phyloP scores from a whole-genome alignment of 345 rosid species.

The Ceriops zippeliana region DNA sequence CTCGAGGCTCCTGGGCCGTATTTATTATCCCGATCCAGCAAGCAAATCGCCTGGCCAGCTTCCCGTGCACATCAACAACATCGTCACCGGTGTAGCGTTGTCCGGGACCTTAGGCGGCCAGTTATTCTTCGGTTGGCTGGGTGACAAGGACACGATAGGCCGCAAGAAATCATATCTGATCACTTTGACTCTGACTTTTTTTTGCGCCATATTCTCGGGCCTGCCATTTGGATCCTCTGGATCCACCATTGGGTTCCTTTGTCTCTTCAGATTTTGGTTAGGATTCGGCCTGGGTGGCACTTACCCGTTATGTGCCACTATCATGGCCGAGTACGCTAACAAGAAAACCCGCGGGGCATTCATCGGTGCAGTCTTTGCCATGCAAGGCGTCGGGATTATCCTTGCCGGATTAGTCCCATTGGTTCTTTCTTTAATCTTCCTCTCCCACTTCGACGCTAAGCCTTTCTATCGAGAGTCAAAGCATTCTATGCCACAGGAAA shows the following conservation, averaged over 20 bases:
- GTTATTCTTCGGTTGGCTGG: conserved; percentile 58
- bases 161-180: conserved; percentile 54
- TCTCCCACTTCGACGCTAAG: neutral
- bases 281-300: conserved; percentile 82
- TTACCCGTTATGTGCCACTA: conserved; percentile 73
- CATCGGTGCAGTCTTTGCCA: conserved; percentile 57
- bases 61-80: conserved; percentile 35
- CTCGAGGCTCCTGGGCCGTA: conserved; percentile 58
- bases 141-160: conserved; percentile 73
- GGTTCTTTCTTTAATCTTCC: conserved; percentile 36
- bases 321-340: conserved; percentile 67
- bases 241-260: conserved; percentile 47
- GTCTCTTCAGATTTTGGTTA: conserved; percentile 71
- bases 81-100: conserved; percentile 54
- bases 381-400: conserved; percentile 63
- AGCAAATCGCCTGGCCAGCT: conserved; percentile 33
- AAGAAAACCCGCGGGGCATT: conserved; percentile 54
- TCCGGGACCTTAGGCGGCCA: conserved; percentile 55
- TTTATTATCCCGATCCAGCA: conserved; percentile 49
- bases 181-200: conserved; percentile 52
- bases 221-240: conserved; percentile 43
- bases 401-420: conserved; percentile 49
- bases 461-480: conserved; percentile 5
- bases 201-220: conserved; percentile 56
- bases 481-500: conserved; percentile 42